A percentile compares a stretch with the other conserved stretches of the same genome.
phyloP scores from a whole-genome alignment of 441 rosid genomes.

The Lepidium campestre region DNA sequence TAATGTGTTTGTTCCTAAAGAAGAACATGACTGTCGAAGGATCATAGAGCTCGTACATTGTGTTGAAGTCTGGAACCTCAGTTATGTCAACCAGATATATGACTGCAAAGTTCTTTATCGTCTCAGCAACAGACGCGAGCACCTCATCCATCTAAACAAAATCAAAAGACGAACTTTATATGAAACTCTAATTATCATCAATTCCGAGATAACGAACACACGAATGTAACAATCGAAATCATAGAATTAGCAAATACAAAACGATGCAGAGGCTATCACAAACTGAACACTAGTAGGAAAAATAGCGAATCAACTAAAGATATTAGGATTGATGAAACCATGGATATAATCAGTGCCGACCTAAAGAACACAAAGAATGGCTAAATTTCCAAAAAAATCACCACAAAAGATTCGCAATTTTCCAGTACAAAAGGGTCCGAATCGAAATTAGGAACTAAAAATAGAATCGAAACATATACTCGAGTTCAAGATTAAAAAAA shows the following conservation, averaged over 20 bases:
- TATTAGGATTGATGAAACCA: not conserved
- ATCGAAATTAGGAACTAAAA: not conserved
- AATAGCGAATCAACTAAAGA: not conserved
- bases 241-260: not conserved
- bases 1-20: constrained; percentile 94
- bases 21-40: constrained; percentile 96
- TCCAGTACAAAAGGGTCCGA: not conserved
- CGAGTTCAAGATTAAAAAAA: not conserved
- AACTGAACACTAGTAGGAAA: not conserved
- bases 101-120: constrained; percentile 91
- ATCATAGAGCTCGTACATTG: constrained; percentile 92
- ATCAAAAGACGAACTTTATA: not conserved
- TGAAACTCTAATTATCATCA: not conserved
- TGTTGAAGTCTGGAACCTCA: constrained; percentile 89
- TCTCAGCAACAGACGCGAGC: constrained; percentile 82
- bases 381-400: not conserved
- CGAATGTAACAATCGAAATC: not conserved
- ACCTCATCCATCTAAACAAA: constrained; percentile 85
- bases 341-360: not conserved
- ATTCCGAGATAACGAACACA: not conserved
- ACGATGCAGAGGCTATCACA: not conserved
- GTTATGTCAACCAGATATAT: constrained; percentile 91
- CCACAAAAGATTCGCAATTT: not conserved
- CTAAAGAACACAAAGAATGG: not conserved
- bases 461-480: not conserved